Evolutionary conservation across 345 rosid genomes (phyloP).

Genomic region (Pseudoturritis turrita): DNA sequence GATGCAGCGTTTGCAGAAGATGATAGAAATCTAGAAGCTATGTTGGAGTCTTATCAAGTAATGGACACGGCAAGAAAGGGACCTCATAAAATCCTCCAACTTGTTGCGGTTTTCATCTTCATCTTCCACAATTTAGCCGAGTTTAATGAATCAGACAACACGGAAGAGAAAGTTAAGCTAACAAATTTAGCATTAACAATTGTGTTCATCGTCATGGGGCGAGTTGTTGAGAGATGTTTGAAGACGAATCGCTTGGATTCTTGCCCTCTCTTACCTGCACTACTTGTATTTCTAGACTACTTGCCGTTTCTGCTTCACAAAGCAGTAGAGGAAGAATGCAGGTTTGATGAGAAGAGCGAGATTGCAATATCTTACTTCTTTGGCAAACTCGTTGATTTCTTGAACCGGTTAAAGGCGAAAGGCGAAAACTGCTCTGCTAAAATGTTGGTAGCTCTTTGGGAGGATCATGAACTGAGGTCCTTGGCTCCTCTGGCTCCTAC

Average conservation of each 20-base stretch:
- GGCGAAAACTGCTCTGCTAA: slow-evolving; percentile 20
- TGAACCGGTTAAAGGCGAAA: slow-evolving; percentile 36
- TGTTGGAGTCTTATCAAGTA: slow-evolving; percentile 55
- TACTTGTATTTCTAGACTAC: slow-evolving; percentile 79
- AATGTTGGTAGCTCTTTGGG: slow-evolving; percentile 61
- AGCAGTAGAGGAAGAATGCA: slow-evolving; percentile 30
- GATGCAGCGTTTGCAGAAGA: slow-evolving; percentile 50
- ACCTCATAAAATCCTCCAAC: slow-evolving; percentile 67
- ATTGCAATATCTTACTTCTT: slow-evolving; percentile 58
- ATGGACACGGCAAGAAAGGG: slow-evolving; percentile 60
- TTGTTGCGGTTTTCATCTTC: slow-evolving; percentile 62
- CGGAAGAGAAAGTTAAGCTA: slow-evolving; percentile 26
- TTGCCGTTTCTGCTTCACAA: slow-evolving; percentile 42
- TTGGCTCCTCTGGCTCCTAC: slow-evolving; percentile 53
- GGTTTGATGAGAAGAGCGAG: slow-evolving; percentile 44
- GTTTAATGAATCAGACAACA: slow-evolving; percentile 20
- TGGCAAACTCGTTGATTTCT: slow-evolving; percentile 41
- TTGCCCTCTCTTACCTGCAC: slow-evolving; percentile 66
- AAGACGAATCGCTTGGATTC: slow-evolving; percentile 40
- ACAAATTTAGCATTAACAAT: slow-evolving; percentile 39
- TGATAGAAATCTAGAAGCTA: slow-evolving; percentile 42
- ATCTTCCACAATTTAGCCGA: slow-evolving; percentile 43
- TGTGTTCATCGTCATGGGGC: slow-evolving; percentile 63
- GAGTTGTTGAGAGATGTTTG: slow-evolving; percentile 57
- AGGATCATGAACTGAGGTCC: slow-evolving; percentile 81